Evolutionary conservation across 768 basidiomycete species (phyloP).

Genomic region (Collybiopsis confluens): DNA sequence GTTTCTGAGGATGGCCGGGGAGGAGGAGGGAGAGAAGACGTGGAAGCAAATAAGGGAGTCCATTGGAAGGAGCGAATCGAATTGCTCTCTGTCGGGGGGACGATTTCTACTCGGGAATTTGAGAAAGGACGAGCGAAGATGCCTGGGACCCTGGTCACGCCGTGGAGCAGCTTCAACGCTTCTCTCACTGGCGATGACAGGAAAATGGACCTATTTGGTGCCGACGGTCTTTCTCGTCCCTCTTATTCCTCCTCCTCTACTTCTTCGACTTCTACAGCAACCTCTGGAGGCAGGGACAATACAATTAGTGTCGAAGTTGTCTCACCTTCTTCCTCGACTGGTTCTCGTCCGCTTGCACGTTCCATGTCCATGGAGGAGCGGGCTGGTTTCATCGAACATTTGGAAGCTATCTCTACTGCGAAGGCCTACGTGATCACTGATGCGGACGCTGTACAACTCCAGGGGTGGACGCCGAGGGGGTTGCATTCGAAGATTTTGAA

Average conservation of each 20-base stretch:
- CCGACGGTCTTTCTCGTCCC: slow-evolving; percentile 5
- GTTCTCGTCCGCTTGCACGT: slow-evolving; percentile 33
- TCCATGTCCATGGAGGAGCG: slow-evolving; percentile 53
- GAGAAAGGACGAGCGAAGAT: slow-evolving; percentile 31
- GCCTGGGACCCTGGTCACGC: slow-evolving; percentile 54
- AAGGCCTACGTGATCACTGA: slow-evolving; percentile 46
- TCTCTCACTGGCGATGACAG: slow-evolving; percentile 16
- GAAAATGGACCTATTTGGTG: neutral
- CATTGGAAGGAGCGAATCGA: slow-evolving; percentile 28
- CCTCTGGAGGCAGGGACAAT: slow-evolving; percentile 11
- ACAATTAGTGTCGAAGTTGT: slow-evolving; percentile 8
- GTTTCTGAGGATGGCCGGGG: slow-evolving; percentile 23
- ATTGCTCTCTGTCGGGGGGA: slow-evolving; percentile 10
- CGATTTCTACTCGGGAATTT: slow-evolving; percentile 16
- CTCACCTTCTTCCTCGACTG: slow-evolving; percentile 18
- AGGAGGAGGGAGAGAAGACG: slow-evolving; percentile 22
- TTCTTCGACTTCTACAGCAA: slow-evolving; percentile 1
- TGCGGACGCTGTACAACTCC: slow-evolving; percentile 37
- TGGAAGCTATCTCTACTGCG: slow-evolving; percentile 39
- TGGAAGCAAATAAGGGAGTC: slow-evolving; percentile 28
- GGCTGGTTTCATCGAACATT: slow-evolving; percentile 42
- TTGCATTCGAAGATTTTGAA: slow-evolving; percentile 30
- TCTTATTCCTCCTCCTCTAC: slow-evolving; percentile 1
- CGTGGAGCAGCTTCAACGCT: slow-evolving; percentile 32
- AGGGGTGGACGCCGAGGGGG: slow-evolving; percentile 36